phyloP scores from a whole-genome alignment of 345 rosid genomes.

The Linum trigynum region DNA sequence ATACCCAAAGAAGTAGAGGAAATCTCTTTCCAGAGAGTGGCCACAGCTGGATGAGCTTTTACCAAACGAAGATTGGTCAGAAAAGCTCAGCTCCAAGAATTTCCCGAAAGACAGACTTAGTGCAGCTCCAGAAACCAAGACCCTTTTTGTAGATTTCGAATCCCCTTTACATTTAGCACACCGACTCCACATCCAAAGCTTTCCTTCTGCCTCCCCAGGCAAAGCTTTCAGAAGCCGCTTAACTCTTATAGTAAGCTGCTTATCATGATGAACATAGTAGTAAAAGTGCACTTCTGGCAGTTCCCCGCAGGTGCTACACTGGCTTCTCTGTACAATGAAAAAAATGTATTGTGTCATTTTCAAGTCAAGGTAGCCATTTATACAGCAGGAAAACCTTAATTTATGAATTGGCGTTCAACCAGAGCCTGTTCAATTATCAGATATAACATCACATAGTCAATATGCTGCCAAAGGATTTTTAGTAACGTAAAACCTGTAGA shows the following conservation, averaged over 20 bases:
- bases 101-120: conserved; percentile 81
- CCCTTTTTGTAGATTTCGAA: conserved; percentile 67
- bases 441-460: neutral
- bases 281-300: conserved; percentile 71
- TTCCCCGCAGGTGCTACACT: conserved; percentile 49
- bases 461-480: no score
- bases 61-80: conserved; percentile 32
- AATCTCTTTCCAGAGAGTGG: conserved; percentile 70
- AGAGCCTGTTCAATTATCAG: neutral
- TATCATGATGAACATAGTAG: conserved; percentile 71
- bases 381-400: conserved; percentile 5
- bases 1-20: conserved; percentile 93
- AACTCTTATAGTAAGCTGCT: conserved; percentile 70
- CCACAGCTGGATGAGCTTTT: conserved; percentile 59
- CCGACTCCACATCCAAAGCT: conserved; percentile 98
- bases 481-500: no score
- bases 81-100: conserved; percentile 88
- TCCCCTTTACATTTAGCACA: conserved; percentile 67
- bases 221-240: conserved; percentile 44
- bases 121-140: conserved; percentile 63
- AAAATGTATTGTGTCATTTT: conserved; percentile 4
- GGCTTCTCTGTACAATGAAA: conserved; percentile 48
- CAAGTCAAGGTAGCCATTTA: conserved; percentile 16
- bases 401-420: neutral
- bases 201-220: conserved; percentile 64